Conservation (phyloP, 2,329 filamentous ascomycete species). For the Fusarium subtropicale region DNA sequence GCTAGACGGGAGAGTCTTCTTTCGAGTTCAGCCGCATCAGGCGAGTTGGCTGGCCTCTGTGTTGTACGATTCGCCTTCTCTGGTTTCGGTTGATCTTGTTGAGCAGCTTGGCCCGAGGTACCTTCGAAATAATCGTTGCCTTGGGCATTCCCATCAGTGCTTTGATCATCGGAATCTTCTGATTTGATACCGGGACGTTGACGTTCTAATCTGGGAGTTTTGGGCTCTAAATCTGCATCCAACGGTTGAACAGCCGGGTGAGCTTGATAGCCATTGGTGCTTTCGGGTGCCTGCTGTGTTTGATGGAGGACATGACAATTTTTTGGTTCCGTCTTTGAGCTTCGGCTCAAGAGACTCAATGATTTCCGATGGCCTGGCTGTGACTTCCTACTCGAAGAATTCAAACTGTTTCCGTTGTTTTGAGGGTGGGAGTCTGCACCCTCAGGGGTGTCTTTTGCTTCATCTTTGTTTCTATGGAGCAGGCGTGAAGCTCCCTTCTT, state of each 20-base stretch:
- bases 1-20: slow-evolving; percentile 25
- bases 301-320: background rate
- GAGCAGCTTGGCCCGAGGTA: background rate
- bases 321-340: slow-evolving; percentile 16
- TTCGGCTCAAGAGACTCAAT: slow-evolving; percentile 17
- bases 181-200: slow-evolving; percentile 24
- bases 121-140: background rate
- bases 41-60: slow-evolving; percentile 1
- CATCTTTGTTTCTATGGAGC: slow-evolving; percentile 10
- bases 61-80: background rate
- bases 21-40: slow-evolving; percentile 23
- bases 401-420: slow-evolving; percentile 7
- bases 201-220: slow-evolving; percentile 30
- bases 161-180: background rate
- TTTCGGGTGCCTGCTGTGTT: background rate
- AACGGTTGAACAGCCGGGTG: slow-evolving; percentile 37
- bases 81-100: background rate
- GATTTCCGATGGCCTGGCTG: slow-evolving; percentile 25
- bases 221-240: slow-evolving; percentile 16
- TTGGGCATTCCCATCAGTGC: background rate
- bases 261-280: slow-evolving; percentile 9
- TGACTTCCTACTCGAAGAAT: background rate
- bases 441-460: background rate
- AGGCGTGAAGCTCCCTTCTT: slow-evolving; percentile 38
- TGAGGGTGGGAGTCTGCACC: background rate